Base-by-base conservation (phyloP, 768 basidiomycete species). In the Tremella fuciformis region DNA sequence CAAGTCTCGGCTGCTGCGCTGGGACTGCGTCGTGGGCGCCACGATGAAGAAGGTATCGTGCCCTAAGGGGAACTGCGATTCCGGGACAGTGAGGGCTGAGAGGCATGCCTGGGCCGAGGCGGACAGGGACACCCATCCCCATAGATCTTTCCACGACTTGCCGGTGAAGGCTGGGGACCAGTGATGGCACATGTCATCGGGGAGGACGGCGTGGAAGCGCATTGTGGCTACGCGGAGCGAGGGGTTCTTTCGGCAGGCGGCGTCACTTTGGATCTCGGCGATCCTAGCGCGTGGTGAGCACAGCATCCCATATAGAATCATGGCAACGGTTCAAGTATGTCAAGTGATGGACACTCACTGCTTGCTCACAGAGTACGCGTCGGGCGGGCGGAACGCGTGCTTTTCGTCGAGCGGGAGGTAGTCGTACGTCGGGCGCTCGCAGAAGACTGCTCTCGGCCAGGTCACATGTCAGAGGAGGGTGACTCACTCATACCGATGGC, bases 41-140 rank as follows among this genome's bases (percentile, higher is more conserved):
- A 78, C 80, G 60, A 89, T 83, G 74, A 86, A 85, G 76, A 88
- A 89, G 2, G 78, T 77, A 66, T 89, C 86, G 58, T 88, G 86
- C 0, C 86, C 74, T 13, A 15, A 16, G 1, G 67, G 64, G 39
- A 69, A 68, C 2, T 39, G 57, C 1, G 29, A 16, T 29, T 71
- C 75, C 8, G 82, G 78, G 3, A 77, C 76, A 1, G 81, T 80
- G 3, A 88, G 68, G 0, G 85, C 84, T 18, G 82, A 77, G 11
- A 88, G 70, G 70, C 86, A 86, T 0, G 87, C 86, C 16, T 84
- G 80, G 7, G 86, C 85, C 1, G 77, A 82, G 2, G 84, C 83
- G 65, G 85, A 83, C 66, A 85, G 80, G 55, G 86, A 85, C 19
- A 85, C 83, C 62, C 85, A 89, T 13, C 85, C 82, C 86, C 87